Conservation (phyloP, 2,329 filamentous ascomycete genomes). For the Talaromyces marneffei region DNA sequence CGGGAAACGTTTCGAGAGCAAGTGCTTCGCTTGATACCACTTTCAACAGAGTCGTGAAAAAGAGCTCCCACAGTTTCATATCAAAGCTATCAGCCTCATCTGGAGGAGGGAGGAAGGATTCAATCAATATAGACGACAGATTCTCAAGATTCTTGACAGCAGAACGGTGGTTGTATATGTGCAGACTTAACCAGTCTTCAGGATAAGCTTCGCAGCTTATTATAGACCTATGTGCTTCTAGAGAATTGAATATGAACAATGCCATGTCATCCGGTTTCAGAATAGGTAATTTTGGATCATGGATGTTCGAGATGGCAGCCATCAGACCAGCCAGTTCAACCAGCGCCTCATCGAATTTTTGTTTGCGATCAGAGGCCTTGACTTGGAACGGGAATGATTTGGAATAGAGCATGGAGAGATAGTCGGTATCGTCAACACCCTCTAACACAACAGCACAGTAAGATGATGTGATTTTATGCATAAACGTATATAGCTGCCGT, state of each 20-base stretch:
- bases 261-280: slow-evolving; percentile 73
- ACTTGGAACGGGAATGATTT: slow-evolving; percentile 82
- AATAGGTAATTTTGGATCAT: slow-evolving; percentile 67
- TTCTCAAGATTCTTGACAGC: slow-evolving; percentile 82
- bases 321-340: slow-evolving; percentile 85
- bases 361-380: slow-evolving; percentile 55
- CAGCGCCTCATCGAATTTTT: slow-evolving; percentile 76
- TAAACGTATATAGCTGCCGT: slow-evolving; percentile 77
- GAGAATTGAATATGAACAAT: slow-evolving; percentile 67
- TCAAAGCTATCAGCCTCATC: slow-evolving; percentile 91
- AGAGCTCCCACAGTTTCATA: slow-evolving; percentile 87
- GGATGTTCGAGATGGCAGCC: slow-evolving; percentile 70
- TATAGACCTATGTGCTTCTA: slow-evolving; percentile 84
- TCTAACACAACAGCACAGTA: slow-evolving; percentile 71
- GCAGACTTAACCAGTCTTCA: slow-evolving; percentile 79
- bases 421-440: slow-evolving; percentile 52
- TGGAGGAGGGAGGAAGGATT: slow-evolving; percentile 76
- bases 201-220: slow-evolving; percentile 87
- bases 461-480: slow-evolving; percentile 85
- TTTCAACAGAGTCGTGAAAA: slow-evolving; percentile 82
- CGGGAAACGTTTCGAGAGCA: slow-evolving; percentile 89
- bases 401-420: slow-evolving; percentile 82
- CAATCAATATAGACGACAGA: slow-evolving; percentile 70
- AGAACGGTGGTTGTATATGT: slow-evolving; percentile 88
- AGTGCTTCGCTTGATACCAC: slow-evolving; percentile 84